phyloP scores from a whole-genome alignment of 352 stramenopile genomes.

The Phytophthora melonis region DNA sequence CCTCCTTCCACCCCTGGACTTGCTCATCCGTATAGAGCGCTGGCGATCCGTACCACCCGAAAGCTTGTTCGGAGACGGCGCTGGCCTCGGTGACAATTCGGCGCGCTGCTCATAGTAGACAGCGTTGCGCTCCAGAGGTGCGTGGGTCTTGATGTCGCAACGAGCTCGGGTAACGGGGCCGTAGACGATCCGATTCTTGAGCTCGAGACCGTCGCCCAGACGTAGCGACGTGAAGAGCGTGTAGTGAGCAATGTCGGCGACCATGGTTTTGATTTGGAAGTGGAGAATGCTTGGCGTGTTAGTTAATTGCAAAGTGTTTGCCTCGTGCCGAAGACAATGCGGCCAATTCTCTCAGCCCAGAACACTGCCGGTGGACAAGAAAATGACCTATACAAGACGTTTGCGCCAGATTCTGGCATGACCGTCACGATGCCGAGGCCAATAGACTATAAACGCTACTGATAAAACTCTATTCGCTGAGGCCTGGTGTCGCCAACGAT shows the following conservation, averaged over 20 bases:
- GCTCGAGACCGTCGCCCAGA: constrained; percentile 31
- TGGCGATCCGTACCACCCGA: constrained; percentile 46
- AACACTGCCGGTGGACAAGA: neutral
- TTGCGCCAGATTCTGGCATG: neutral
- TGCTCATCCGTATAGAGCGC: constrained; percentile 55
- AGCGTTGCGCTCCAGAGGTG: constrained; percentile 34
- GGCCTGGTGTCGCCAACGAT: neutral
- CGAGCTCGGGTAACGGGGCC: constrained; percentile 49
- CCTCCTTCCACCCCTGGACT: constrained; percentile 49
- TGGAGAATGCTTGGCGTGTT: no score
- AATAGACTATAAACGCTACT: no score
- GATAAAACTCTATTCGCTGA: no score
- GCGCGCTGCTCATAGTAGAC: constrained; percentile 57
- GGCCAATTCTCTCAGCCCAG: no score
- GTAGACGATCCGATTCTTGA: constrained; percentile 61
- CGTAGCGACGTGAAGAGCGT: constrained; percentile 46
- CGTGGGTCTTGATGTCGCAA: constrained; percentile 20
- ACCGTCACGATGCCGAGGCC: no score
- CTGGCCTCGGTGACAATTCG: constrained; percentile 57
- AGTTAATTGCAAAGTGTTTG: neutral
- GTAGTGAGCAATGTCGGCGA: constrained; percentile 27
- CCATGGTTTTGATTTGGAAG: constrained; percentile 17
- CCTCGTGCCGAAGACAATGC: neutral
- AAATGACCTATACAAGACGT: neutral
- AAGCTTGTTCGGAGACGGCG: constrained; percentile 45